These are phyloP conservation scores for Saprolegnia diclina DNA, from an alignment of 352 stramenopile species.

Conservation along the genomic window DNA sequence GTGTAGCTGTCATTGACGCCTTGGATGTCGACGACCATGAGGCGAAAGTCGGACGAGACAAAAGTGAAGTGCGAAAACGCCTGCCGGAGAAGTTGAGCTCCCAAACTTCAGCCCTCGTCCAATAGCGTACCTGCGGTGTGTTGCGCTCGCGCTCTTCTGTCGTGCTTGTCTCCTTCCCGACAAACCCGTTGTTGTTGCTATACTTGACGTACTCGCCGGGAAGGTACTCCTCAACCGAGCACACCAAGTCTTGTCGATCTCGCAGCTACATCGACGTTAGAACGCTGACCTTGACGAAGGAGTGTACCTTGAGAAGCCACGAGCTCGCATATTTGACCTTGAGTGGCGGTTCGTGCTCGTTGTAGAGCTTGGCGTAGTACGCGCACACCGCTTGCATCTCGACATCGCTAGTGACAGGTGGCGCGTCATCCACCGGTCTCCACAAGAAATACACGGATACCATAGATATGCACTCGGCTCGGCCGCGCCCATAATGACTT, in stretches of 20 bases:
- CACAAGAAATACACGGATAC: neutral
- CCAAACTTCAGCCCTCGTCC: neutral
- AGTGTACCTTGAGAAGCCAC: constrained; percentile 60
- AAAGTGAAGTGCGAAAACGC: constrained; percentile 83
- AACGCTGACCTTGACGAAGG: too few species aligned
- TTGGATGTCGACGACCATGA: constrained; percentile 86
- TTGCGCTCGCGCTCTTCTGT: constrained; percentile 79
- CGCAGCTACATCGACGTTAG: constrained; percentile 31
- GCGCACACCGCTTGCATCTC: constrained; percentile 86
- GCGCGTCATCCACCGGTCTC: neutral
- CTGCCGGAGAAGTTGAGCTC: neutral
- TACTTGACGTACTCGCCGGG: constrained; percentile 82
- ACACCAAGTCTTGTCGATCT: constrained; percentile 57
- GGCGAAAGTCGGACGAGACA: constrained; percentile 70
- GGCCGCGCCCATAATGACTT: constrained; percentile 59
- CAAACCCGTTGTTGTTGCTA: constrained; percentile 82
- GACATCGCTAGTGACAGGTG: constrained; percentile 49
- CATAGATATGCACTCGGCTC: constrained; percentile 64
- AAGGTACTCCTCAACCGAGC: constrained; percentile 72
- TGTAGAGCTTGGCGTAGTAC: constrained; percentile 82
- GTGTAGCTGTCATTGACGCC: constrained; percentile 81
- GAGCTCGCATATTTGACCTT: constrained; percentile 79
- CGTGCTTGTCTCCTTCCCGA: constrained; percentile 68
- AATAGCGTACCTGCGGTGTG: constrained; percentile 43
- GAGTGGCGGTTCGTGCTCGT: constrained; percentile 73